phyloP scores from a whole-genome alignment of 805 yeast genomes.

The Pichia phayaonensis region DNA sequence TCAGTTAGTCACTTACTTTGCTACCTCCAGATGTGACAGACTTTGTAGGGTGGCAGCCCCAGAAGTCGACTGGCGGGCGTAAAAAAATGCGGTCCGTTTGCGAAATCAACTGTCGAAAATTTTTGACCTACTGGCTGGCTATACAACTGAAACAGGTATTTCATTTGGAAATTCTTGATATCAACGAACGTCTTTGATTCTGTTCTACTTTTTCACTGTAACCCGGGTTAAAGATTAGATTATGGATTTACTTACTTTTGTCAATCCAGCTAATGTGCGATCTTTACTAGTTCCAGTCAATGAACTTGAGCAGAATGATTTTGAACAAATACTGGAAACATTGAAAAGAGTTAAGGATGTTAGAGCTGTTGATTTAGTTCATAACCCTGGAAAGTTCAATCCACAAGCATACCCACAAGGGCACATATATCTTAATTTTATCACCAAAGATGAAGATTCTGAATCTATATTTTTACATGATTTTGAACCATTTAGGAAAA shows the following conservation, averaged over 20 bases:
- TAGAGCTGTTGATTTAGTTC: conserved; percentile 67
- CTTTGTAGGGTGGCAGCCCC: too few species aligned
- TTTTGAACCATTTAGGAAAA: conserved; percentile 82
- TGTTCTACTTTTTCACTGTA: background rate
- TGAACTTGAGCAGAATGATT: conserved; percentile 34
- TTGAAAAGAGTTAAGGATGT: conserved; percentile 52
- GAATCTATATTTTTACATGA: conserved; percentile 64
- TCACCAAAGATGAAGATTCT: conserved; percentile 39
- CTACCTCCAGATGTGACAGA: too few species aligned
- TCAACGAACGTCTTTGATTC: background rate
- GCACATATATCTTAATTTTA: conserved; percentile 51
- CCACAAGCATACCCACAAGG: conserved; percentile 87
- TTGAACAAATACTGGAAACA: conserved; percentile 34
- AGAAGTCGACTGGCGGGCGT: too few species aligned
- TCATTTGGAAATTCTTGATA: too few species aligned
- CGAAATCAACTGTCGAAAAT: too few species aligned
- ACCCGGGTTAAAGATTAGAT: background rate
- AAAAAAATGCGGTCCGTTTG: too few species aligned
- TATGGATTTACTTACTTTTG: conserved; percentile 41
- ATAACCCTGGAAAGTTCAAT: conserved; percentile 58
- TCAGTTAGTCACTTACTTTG: too few species aligned
- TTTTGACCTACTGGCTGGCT: too few species aligned
- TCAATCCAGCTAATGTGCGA: conserved; percentile 59
- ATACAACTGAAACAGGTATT: too few species aligned
- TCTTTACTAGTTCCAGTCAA: conserved; percentile 65